Conservation (phyloP, 2,329 filamentous ascomycete species). For the Emmonsiellopsis sp. region DNA sequence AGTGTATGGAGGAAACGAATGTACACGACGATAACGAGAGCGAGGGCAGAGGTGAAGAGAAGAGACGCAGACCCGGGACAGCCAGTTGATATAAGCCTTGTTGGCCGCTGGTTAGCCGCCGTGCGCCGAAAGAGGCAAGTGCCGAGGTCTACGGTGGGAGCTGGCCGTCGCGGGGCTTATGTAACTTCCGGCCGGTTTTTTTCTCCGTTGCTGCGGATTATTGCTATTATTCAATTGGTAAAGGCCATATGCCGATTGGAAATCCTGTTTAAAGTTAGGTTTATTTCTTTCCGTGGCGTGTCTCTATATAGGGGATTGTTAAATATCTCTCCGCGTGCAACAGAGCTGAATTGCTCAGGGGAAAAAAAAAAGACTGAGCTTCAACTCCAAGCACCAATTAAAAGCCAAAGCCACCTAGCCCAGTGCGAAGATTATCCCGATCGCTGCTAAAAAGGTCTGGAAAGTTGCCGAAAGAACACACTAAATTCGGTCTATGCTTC, state of each 20-base stretch:
- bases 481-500: neutral
- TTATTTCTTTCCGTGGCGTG: neutral
- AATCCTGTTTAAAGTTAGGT: neutral
- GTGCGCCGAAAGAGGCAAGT: neutral
- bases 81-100: neutral
- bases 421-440: neutral
- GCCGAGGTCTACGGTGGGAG: constrained; percentile 1
- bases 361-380: neutral
- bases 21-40: neutral
- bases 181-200: neutral
- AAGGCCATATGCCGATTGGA: neutral
- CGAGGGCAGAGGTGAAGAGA: neutral
- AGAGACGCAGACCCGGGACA: neutral
- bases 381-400: neutral
- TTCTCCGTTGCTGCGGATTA: too few species aligned
- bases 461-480: neutral
- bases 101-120: neutral
- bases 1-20: neutral
- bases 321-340: neutral
- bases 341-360: neutral
- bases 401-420: neutral
- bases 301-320: neutral
- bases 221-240: neutral
- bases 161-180: neutral
- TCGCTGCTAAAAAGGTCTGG: neutral